Conservation (phyloP, 768 basidiomycete genomes). For the Cyclocybe cylindracea region DNA sequence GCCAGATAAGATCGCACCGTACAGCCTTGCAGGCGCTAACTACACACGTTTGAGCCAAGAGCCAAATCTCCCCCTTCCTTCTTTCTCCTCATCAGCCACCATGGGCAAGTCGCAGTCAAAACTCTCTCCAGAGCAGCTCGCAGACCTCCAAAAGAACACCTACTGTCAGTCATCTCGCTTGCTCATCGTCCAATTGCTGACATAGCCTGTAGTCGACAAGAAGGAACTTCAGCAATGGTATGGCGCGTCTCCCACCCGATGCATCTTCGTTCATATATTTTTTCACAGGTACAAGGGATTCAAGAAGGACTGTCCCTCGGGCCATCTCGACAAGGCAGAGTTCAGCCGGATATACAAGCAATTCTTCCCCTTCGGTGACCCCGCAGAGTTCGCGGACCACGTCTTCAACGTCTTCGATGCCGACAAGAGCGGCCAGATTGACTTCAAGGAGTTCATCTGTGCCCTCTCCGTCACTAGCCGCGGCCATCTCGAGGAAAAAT, state of each 20-base stretch:
- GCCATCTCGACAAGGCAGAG: constrained; percentile 93
- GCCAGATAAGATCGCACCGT: constrained; percentile 17
- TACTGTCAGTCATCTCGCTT: constrained; percentile 66
- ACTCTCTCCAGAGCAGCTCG: constrained; percentile 89
- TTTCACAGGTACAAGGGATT: constrained; percentile 94
- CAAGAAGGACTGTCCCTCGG: constrained; percentile 97
- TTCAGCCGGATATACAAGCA: constrained; percentile 99
- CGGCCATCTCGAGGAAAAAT: constrained; percentile 94
- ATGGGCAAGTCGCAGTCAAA: constrained; percentile 99
- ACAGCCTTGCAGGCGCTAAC: constrained; percentile 6
- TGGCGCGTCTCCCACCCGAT: neutral
- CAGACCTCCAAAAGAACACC: constrained; percentile 96
- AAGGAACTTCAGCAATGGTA: constrained; percentile 96
- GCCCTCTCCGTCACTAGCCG: constrained; percentile 94
- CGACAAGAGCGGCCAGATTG: constrained; percentile 95
- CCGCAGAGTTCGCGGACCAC: constrained; percentile 94
- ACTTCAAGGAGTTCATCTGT: constrained; percentile 99
- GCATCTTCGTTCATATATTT: constrained; percentile 12
- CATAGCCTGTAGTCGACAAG: constrained; percentile 75
- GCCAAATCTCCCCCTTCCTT: constrained; percentile 14
- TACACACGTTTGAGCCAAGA: constrained; percentile 16
- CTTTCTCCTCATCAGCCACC: constrained; percentile 31
- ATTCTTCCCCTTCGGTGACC: constrained; percentile 99
- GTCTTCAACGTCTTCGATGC: constrained; percentile 98
- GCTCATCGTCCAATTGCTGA: constrained; percentile 11